Base-by-base conservation (phyloP, 2,329 filamentous ascomycete species). In the Calycina herbarum region DNA sequence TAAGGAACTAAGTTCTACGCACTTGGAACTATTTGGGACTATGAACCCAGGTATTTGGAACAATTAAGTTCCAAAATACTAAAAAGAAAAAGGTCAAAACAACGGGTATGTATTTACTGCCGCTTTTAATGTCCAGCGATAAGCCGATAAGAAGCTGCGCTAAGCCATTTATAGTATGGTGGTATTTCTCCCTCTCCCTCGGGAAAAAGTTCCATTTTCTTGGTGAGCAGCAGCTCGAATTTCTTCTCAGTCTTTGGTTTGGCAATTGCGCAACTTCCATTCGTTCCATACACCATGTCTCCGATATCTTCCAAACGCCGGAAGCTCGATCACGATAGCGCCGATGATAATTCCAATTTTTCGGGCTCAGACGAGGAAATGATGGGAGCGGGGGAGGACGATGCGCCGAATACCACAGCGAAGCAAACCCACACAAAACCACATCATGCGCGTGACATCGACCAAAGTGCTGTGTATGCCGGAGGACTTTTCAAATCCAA, bases 401-500 rank as follows among this genome's bases (percentile, higher is more conserved):
- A 57, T 48, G 59, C 63, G 38, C 51, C 64, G 35, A 29, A 38
- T 38, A 54, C 66, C 54, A 63, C 65, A 33, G 48, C 59, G 35
- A 65, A 67, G 31, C 61, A 57, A 24, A 56, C 62, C 38, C 64
- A 66, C 51, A 6, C 62, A 24, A 67, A 59, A 57, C 15, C 64
- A 11, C 73, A 68, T 51, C 69, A 70, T 48, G 51, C 68, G 29
- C 70, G 71, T 59, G 57, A 66, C 45, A 67, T 67, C 10, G 70
- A 73, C 66, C 70, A 76, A 64, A 70, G 74, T 60, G 79, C 78
- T 61, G 76, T 79, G 31, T 84, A 82, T 73, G 67, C 73, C 11
- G 73, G 70, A 29, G 73, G 74, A 17, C 24, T 83, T n/a, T 89
- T 85, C 79, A 88, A 88, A 73, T 88, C 86, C 56, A 88, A 82